Percentiles rank a stretch among this genome's conserved stretches.
Evolutionary conservation across 78 protist genomes (phyloP).

Genomic region (Cavenderia fasciculata): DNA sequence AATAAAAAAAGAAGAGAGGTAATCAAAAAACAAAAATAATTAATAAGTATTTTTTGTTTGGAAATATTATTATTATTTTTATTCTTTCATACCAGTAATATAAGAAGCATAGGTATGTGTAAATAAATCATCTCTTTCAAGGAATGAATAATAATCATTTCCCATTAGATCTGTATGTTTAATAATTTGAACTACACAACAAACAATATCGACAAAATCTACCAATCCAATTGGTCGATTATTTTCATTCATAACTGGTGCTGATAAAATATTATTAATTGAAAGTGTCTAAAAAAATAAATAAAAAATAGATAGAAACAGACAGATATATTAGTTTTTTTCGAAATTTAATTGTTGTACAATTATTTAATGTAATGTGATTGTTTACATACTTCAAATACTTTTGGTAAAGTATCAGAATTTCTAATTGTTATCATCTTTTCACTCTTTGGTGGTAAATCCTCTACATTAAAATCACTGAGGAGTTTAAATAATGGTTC

Average conservation of each 20-base stretch:
- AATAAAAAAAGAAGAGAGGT: background rate
- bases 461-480: constrained; percentile 20
- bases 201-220: constrained; percentile 66
- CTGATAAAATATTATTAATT: constrained; percentile 43
- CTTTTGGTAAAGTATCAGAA: constrained; percentile 47
- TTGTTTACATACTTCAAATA: constrained; percentile 44
- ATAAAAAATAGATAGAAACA: background rate
- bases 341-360: too few relatives aligned
- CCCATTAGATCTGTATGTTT: constrained; percentile 70
- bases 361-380: background rate
- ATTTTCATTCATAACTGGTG: constrained; percentile 66
- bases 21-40: background rate
- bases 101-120: constrained; percentile 41
- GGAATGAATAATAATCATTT: constrained; percentile 60
- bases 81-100: constrained; percentile 27
- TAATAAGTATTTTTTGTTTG: background rate
- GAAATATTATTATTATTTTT: background rate
- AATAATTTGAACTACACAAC: constrained; percentile 63
- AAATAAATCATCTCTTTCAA: constrained; percentile 66
- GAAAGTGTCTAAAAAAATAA: constrained; percentile 14
- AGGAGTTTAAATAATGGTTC: constrained; percentile 16
- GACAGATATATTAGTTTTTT: background rate
- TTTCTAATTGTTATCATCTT: constrained; percentile 36
- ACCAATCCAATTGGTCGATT: constrained; percentile 54
- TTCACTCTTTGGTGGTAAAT: constrained; percentile 44